phyloP scores from a whole-genome alignment of 495 filamentous ascomycete species.

The Penicillium cataractarum region DNA sequence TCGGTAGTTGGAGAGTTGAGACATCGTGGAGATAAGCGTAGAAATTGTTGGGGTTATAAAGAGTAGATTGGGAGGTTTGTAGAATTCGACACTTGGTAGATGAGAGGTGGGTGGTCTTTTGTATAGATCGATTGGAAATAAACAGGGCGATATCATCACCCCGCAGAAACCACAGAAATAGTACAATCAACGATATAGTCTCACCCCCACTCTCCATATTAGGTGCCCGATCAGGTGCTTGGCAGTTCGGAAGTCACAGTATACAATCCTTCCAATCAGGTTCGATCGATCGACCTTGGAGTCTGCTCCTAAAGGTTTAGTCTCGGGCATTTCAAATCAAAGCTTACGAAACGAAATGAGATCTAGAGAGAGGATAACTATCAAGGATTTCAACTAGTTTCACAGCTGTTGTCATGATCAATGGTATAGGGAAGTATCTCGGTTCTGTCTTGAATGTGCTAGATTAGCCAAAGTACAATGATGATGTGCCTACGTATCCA shows the following conservation, averaged over 20 bases:
- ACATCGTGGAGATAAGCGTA: slow-evolving; percentile 22
- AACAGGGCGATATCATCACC: not conserved
- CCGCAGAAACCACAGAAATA: too few relatives aligned
- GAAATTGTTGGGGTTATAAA: not conserved
- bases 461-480: too few relatives aligned
- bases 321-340: too few relatives aligned
- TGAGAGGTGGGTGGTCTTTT: not conserved
- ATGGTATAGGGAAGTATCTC: too few relatives aligned
- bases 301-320: too few relatives aligned
- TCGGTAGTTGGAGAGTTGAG: slow-evolving; percentile 43
- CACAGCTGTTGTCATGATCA: too few relatives aligned
- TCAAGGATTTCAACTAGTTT: too few relatives aligned
- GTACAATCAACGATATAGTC: not conserved
- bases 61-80: not conserved
- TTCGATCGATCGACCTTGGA: too few relatives aligned
- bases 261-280: not conserved
- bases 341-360: too few relatives aligned
- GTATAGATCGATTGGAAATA: not conserved
- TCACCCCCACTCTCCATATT: not conserved
- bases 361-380: too few relatives aligned
- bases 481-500: too few relatives aligned
- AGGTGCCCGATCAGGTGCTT: slow-evolving; percentile 2
- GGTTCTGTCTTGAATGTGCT: too few relatives aligned
- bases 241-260: not conserved
- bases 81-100: not conserved